Conservation (phyloP, 768 basidiomycete genomes). For the Xerocomus brunneocitrinus region DNA sequence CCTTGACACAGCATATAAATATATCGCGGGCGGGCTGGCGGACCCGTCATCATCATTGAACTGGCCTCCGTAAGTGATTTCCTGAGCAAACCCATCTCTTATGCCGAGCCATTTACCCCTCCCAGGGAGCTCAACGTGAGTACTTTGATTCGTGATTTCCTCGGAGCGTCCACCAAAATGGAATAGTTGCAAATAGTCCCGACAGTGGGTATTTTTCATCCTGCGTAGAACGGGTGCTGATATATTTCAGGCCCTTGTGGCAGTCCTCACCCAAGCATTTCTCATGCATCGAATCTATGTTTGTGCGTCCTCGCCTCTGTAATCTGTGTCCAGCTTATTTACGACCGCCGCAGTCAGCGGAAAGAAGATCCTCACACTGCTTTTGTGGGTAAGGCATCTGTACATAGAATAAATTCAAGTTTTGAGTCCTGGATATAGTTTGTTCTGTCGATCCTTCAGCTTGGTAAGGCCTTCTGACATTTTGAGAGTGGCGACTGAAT, state of each 20-base stretch:
- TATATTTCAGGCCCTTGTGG: neutral
- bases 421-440: neutral
- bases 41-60: neutral
- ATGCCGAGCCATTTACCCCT: too few species aligned
- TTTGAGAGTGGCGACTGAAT: neutral
- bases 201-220: neutral
- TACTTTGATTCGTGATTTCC: too few species aligned
- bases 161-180: neutral
- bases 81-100: too few species aligned
- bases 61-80: neutral
- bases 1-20: neutral
- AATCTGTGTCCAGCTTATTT: neutral
- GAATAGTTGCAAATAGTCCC: neutral
- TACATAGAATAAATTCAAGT: neutral
- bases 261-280: neutral
- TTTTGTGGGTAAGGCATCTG: neutral
- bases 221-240: neutral
- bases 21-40: neutral
- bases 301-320: neutral
- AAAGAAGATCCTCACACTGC: neutral
- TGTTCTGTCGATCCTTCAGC: neutral
- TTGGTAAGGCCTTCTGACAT: neutral
- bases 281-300: conserved; percentile 1
- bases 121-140: neutral
- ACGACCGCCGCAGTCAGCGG: neutral